Evolutionary conservation across 2,329 filamentous ascomycete species (phyloP).

Genomic region (Aspergillaceae sp.): DNA sequence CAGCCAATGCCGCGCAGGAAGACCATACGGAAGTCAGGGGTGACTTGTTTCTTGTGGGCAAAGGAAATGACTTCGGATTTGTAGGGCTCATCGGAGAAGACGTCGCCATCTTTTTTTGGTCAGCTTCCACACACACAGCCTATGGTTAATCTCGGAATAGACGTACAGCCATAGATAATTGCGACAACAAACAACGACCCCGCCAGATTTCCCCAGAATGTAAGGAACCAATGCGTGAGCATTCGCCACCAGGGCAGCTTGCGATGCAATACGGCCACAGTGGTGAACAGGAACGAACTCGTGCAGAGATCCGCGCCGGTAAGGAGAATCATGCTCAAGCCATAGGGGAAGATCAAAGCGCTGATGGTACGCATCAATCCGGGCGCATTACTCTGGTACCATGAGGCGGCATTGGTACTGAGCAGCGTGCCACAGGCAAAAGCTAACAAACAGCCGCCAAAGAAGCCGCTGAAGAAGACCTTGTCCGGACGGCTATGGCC

Average conservation of each 20-base stretch:
- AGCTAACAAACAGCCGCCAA: conserved; percentile 44
- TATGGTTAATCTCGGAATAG: not conserved
- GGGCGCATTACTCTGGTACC: conserved; percentile 43
- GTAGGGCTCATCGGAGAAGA: conserved; percentile 39
- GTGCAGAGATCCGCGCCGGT: conserved; percentile 45
- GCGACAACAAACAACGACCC: conserved; percentile 42
- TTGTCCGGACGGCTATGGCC: conserved; percentile 47
- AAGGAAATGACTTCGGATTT: conserved; percentile 38
- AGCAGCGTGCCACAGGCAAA: conserved; percentile 44
- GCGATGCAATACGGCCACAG: conserved; percentile 37
- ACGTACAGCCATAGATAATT: conserved; percentile 42
- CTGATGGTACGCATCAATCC: conserved; percentile 40
- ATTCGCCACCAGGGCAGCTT: conserved; percentile 30
- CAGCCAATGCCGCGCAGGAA: conserved; percentile 48
- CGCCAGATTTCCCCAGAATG: conserved; percentile 43
- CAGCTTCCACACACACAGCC: not conserved
- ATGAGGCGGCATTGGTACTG: conserved; percentile 39
- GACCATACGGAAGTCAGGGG: conserved; percentile 44
- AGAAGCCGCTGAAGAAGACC: conserved; percentile 44
- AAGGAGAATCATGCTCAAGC: conserved; percentile 43
- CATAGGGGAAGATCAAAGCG: conserved; percentile 43
- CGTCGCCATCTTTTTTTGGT: conserved; percentile 36
- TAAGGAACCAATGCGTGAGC: conserved; percentile 38
- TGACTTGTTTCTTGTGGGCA: conserved; percentile 42
- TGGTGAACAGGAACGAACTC: conserved; percentile 40